Base-by-base conservation (phyloP, 495 filamentous ascomycete genomes). In the Aspergillus taichungensis region DNA sequence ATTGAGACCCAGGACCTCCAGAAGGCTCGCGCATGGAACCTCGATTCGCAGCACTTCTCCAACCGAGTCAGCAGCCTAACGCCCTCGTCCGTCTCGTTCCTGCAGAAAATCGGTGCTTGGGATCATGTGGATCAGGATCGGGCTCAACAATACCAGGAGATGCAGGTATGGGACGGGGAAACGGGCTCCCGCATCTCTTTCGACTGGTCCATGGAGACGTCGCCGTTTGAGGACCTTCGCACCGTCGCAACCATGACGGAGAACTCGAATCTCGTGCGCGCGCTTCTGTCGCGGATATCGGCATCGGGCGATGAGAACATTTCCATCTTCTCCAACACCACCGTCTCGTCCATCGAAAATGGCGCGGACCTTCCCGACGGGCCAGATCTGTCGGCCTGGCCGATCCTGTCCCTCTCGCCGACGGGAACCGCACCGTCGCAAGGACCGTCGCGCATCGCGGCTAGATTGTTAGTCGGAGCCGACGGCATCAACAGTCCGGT, bases 121-220 rank as follows among this genome's bases (percentile, higher is more conserved):
- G 63, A 72, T n/a, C 78, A 90, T 54, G 59, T 94, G 27, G 72
- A 84, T 43, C 55, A 58, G 7, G 64, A 73, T 3, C 75, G 94
- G n/a, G 76, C 89, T 10, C 90, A 95, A 63, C 70, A 77, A 2
- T 99, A 96, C 62, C 78, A 91, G 35, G 83, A 87, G 49, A 99
- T 99, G 92, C 69, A 82, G 51, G 91, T 98, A 8, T 99, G 92
- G 92, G 92, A 99, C 64, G 92, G 92, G 43, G 80, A 95, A 43
- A 84, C 85, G 11, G 86, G 78, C 43, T 83, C 89, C 32, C 76
- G 80, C 37, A 94, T 99, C 61, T 82, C 85, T 44, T 99, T 99
- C 62, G 85, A 92, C 65, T 84, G 80, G 77, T 68, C 74, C 18
- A 64, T 69, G 12, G 73, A 75, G 18, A 65, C 73, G 12, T 62